Evolutionary conservation across 192 early-diverging fungal genomes (phyloP).

Genomic region (Coemansia sp.): DNA sequence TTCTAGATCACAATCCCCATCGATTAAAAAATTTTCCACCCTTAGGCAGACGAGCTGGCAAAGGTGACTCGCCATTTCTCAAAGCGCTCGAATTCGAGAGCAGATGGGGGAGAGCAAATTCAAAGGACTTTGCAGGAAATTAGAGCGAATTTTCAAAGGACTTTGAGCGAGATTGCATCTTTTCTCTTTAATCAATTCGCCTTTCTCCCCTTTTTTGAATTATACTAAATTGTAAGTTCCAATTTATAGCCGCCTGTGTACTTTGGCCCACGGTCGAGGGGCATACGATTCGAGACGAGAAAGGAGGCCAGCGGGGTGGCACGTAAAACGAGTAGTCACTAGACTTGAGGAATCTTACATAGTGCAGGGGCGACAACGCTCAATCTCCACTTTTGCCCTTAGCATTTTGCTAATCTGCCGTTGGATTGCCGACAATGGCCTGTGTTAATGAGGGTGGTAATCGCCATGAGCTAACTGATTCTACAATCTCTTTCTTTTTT

Average conservation of each 20-base stretch:
- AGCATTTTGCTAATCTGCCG: neutral
- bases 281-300: neutral
- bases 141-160: neutral
- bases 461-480: neutral
- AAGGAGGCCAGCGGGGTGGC: neutral
- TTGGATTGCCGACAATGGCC: neutral
- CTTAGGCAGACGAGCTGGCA: neutral
- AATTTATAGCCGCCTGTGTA: neutral
- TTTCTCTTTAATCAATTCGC: neutral
- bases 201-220: neutral
- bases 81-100: neutral
- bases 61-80: neutral
- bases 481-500: neutral
- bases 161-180: neutral
- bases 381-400: neutral
- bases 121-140: neutral
- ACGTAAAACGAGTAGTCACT: neutral
- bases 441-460: neutral
- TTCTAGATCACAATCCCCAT: neutral
- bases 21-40: conserved; percentile 1
- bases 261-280: neutral
- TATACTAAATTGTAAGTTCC: neutral
- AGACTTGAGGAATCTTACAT: too few relatives aligned
- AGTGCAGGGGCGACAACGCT: neutral
- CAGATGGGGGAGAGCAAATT: neutral